A percentile compares a stretch with the other conserved stretches of the same genome.
Evolutionary conservation across 495 filamentous ascomycete genomes (phyloP).

Genomic region (Xylaria scruposa): DNA sequence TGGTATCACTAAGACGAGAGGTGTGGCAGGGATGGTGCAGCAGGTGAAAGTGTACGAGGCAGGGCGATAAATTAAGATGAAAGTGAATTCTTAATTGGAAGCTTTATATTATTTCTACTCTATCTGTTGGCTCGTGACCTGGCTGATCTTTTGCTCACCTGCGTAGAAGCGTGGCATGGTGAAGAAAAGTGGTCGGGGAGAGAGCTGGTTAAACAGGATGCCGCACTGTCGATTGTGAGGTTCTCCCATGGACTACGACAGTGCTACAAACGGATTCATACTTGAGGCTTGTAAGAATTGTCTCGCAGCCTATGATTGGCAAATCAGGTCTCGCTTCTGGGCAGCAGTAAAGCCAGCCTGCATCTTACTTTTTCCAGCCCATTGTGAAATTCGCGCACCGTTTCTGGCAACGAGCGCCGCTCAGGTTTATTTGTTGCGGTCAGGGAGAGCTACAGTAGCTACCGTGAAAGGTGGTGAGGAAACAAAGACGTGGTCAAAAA

Average conservation of each 20-base stretch:
- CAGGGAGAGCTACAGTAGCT: not conserved
- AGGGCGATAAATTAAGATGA: not conserved
- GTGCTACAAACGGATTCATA: constrained; percentile 30
- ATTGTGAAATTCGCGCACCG: constrained; percentile 40
- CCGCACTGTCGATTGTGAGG: constrained; percentile 33
- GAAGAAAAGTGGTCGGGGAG: constrained; percentile 9
- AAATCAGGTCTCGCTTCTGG: constrained; percentile 2
- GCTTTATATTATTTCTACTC: constrained; percentile 19
- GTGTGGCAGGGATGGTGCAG: not conserved
- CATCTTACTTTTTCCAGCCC: constrained; percentile 20
- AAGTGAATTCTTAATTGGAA: not conserved
- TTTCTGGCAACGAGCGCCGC: constrained; percentile 32
- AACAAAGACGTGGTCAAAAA: constrained; percentile 27
- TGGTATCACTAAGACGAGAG: not conserved
- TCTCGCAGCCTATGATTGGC: constrained; percentile 30
- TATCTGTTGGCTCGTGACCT: not conserved
- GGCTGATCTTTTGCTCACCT: not conserved
- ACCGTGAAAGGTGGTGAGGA: constrained; percentile 17
- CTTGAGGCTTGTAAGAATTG: constrained; percentile 26
- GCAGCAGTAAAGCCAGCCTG: constrained; percentile 24
- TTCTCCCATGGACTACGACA: constrained; percentile 25
- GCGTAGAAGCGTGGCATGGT: constrained; percentile 2
- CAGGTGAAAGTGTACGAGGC: not conserved
- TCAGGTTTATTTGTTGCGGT: constrained; percentile 9
- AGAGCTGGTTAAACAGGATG: constrained; percentile 29